Base-by-base conservation (phyloP, 2,329 filamentous ascomycete species). In the Didymella exigua region DNA sequence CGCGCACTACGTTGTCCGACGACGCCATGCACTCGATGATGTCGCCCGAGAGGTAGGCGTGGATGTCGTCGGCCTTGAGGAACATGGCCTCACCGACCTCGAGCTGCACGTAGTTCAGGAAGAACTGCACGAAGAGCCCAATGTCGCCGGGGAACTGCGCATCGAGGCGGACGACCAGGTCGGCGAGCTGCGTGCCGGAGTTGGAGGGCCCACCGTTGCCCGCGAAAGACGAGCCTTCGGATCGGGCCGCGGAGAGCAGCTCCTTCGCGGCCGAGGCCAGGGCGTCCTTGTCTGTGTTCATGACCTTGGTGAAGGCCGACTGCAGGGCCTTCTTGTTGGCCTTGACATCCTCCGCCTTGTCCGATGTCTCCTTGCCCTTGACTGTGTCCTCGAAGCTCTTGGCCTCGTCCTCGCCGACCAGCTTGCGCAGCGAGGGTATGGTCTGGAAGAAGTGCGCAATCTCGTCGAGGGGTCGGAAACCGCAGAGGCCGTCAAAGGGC, bases 21-120 rank as follows among this genome's bases (percentile, higher is more conserved):
- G 91, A 89, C 0, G 95, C 95, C 95, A 99, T 99, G 81, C 95
- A 99, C 78, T 99, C 95, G 73, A 99, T 92, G 65, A 99, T 96
- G 71, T 99, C 93, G 56, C 91, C 91, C 2, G 88, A 91, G 37
- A 96, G 78, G 76, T 99, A 99, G 43, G 95, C 95, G 75, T 99
- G 95, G 67, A 98, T 98, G 70, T 98, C 95, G 70, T 99, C 93
- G 6, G 95, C 95, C 68, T 91, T 91, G 30, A 99, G 83, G 78
- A 98, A 99, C 81, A 99, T 89, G 8, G 93, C 95, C 78, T 99
- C 93, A 47, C 95, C 95, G 1, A 93, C 86, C 44, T 89, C 80
- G 13, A 99, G 85, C 64, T 88, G 89, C 71, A 99, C 90, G 70
- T 91, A 96, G 81, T 99, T 99, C 70, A 98, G 86, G 83, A 98